phyloP scores from a whole-genome alignment of 768 basidiomycete species.

The Russula lepida region DNA sequence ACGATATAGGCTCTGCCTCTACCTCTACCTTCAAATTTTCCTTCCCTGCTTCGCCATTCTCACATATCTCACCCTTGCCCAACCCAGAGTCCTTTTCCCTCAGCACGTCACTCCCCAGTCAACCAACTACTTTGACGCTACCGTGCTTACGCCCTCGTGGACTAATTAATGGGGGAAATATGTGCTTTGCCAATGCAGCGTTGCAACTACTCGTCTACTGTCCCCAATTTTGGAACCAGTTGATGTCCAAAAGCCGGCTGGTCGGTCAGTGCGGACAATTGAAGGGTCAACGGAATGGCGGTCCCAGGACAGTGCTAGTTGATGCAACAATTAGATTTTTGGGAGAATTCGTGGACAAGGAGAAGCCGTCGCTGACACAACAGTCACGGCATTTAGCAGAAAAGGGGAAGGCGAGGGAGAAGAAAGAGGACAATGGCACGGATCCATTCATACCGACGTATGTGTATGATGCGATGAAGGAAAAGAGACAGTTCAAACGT shows the following conservation, averaged over 20 bases:
- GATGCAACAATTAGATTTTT: too few species aligned
- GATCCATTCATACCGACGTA: constrained; percentile 78
- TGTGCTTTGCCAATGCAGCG: constrained; percentile 96
- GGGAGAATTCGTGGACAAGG: too few species aligned
- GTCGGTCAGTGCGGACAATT: constrained; percentile 24
- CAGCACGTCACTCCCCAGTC: constrained; percentile 29
- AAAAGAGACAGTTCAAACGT: constrained; percentile 84
- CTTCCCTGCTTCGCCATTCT: constrained; percentile 42
- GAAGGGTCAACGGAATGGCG: too few species aligned
- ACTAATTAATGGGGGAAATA: constrained; percentile 87
- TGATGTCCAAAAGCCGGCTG: constrained; percentile 60
- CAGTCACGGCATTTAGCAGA: too few species aligned
- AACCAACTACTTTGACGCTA: constrained; percentile 13
- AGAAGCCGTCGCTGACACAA: too few species aligned
- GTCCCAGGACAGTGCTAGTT: too few species aligned
- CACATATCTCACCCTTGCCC: constrained; percentile 21
- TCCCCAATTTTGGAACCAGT: constrained; percentile 70
- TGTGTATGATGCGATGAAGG: constrained; percentile 91
- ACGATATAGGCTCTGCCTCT: constrained; percentile 26
- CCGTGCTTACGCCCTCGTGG: constrained; percentile 59
- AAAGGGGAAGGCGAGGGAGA: too few species aligned
- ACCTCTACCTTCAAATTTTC: constrained; percentile 57
- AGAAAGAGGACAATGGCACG: constrained; percentile 40
- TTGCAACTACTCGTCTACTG: constrained; percentile 87
- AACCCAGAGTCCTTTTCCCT: constrained; percentile 46